A percentile compares a stretch with the other conserved stretches of the same genome.
phyloP scores from a whole-genome alignment of 768 basidiomycete genomes.

The Cubamyces lactineus region DNA sequence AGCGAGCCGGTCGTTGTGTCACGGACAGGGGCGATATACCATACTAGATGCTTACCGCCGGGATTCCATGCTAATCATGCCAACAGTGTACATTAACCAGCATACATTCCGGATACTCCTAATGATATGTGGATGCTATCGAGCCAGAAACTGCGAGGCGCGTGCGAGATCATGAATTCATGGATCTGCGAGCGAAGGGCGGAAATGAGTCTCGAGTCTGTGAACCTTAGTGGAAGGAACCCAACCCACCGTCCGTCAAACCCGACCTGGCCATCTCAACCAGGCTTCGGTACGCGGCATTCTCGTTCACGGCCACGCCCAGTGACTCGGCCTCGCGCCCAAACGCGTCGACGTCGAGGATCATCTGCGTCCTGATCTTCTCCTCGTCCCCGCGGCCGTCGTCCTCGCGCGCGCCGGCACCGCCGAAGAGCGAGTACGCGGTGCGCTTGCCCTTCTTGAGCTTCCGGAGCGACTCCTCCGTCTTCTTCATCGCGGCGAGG shows the following conservation, averaged over 20 bases:
- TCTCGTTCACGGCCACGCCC: slow-evolving; percentile 61
- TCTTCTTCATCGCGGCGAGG: slow-evolving; percentile 85
- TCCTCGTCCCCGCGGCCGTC: slow-evolving; percentile 82
- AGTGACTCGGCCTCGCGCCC: slow-evolving; percentile 74
- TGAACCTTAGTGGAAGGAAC: not conserved
- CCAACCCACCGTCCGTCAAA: slow-evolving; percentile 35
- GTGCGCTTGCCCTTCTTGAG: slow-evolving; percentile 86
- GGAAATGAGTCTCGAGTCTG: not conserved
- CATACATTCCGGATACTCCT: slow-evolving; percentile 7
- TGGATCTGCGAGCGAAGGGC: not conserved
- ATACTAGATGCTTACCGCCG: slow-evolving; percentile 46
- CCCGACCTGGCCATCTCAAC: slow-evolving; percentile 60
- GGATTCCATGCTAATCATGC: slow-evolving; percentile 28
- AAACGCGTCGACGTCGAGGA: slow-evolving; percentile 84
- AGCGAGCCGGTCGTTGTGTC: slow-evolving; percentile 49
- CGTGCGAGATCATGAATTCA: not conserved
- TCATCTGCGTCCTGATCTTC: slow-evolving; percentile 83
- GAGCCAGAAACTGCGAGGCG: not conserved
- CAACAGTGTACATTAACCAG: slow-evolving; percentile 34
- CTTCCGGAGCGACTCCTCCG: slow-evolving; percentile 84
- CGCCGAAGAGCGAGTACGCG: slow-evolving; percentile 79
- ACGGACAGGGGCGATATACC: slow-evolving; percentile 64
- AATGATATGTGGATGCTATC: slow-evolving; percentile 1
- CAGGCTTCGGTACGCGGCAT: slow-evolving; percentile 56
- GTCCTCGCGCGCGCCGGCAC: slow-evolving; percentile 55